Percentiles rank a stretch among this genome's conserved stretches.
These are phyloP conservation scores for Scedosporium boydii DNA, from an alignment of 2,329 filamentous ascomycete species.

Conservation along the genomic window DNA sequence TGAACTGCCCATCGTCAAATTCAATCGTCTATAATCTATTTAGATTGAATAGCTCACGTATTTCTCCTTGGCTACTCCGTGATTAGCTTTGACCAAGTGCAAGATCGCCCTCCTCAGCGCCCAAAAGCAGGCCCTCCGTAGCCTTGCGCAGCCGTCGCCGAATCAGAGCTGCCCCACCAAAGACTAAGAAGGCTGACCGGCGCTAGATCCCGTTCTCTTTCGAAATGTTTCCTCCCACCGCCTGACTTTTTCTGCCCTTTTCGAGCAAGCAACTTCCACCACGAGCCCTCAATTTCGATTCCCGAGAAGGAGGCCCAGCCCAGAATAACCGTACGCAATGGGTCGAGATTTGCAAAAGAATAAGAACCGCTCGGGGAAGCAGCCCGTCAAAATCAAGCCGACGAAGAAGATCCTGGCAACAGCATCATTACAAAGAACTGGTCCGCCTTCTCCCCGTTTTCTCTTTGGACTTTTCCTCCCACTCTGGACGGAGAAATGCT, in stretches of 20 bases:
- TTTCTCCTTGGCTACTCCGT: no score
- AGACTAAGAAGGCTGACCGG: neutral
- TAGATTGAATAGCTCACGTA: no score
- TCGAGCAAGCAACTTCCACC: neutral
- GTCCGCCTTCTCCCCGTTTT: constrained; percentile 38
- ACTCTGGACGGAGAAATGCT: constrained; percentile 72
- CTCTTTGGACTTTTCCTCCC: constrained; percentile 1
- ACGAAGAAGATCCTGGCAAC: constrained; percentile 60
- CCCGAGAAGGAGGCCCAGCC: no score
- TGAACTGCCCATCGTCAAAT: no score
- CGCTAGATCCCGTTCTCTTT: neutral
- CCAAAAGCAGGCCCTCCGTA: no score
- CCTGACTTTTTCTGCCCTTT: neutral
- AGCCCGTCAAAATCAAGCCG: constrained; percentile 50
- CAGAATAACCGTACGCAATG: no score
- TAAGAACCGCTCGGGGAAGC: constrained; percentile 64
- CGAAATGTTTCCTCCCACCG: neutral
- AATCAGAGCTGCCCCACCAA: neutral
- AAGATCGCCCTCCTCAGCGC: no score
- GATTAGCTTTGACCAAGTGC: no score
- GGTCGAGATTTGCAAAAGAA: constrained; percentile 76
- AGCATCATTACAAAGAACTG: constrained; percentile 77
- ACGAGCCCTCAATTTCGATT: no score
- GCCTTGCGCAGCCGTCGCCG: neutral
- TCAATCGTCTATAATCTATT: no score